Evolutionary conservation across 192 early-diverging fungal genomes (phyloP).

Genomic region (Coemansia sp.): DNA sequence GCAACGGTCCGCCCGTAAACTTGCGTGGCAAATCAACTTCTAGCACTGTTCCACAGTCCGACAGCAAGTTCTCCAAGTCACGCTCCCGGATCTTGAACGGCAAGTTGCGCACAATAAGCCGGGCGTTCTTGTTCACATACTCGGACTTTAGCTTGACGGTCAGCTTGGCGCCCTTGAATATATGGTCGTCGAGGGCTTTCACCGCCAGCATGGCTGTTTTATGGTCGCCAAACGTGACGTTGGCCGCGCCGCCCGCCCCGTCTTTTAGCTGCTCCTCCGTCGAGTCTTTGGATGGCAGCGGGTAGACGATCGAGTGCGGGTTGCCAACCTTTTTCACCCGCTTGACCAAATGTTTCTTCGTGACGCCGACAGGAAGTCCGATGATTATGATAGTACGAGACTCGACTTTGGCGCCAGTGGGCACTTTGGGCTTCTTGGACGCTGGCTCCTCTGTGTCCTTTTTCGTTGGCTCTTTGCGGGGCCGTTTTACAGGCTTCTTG

Average conservation of each 20-base stretch:
- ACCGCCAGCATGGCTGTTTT: conserved; percentile 54
- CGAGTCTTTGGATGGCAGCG: conserved; percentile 43
- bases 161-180: conserved; percentile 69
- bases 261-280: conserved; percentile 46
- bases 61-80: conserved; percentile 66
- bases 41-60: conserved; percentile 64
- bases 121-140: conserved; percentile 60
- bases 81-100: conserved; percentile 67
- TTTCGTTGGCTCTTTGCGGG: conserved; percentile 3
- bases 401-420: conserved; percentile 11
- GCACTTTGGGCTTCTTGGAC: conserved; percentile 27
- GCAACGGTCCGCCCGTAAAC: conserved; percentile 66
- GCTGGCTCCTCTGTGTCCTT: conserved; percentile 24
- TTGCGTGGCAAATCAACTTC: conserved; percentile 74
- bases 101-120: conserved; percentile 87
- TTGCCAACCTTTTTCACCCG: conserved; percentile 55
- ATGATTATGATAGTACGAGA: conserved; percentile 45
- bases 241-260: conserved; percentile 38
- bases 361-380: conserved; percentile 59
- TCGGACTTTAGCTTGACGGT: conserved; percentile 50
- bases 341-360: conserved; percentile 76
- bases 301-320: conserved; percentile 64
- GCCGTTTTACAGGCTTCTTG: conserved; percentile 16
- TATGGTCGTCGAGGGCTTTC: conserved; percentile 65
- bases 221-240: conserved; percentile 45